Percentiles rank a stretch among this genome's conserved stretches.
phyloP scores from a whole-genome alignment of 306 rosid genomes.

The Arachis hypogaea region DNA sequence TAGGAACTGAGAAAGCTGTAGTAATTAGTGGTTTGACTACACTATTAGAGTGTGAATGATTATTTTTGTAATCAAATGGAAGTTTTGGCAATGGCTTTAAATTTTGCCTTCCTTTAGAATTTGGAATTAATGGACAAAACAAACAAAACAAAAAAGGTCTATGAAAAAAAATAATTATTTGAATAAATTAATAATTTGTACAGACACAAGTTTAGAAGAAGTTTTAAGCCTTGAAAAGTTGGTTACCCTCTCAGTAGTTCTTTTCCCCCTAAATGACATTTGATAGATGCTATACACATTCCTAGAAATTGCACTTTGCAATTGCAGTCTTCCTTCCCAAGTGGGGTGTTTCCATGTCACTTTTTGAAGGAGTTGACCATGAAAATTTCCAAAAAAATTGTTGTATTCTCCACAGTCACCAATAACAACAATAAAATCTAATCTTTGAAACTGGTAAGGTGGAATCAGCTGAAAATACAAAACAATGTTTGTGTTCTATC shows the following conservation, averaged over 20 bases:
- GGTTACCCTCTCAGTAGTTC: background rate
- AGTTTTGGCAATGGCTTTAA: background rate
- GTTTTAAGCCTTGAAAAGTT: background rate
- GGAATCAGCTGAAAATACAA: background rate
- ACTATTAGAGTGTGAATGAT: constrained; percentile 21
- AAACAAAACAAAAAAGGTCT: background rate
- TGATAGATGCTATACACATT: constrained; percentile 19
- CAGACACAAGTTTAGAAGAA: no score
- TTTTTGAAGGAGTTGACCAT: background rate
- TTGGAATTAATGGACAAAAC: background rate
- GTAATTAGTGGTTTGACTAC: constrained; percentile 54
- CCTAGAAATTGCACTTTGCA: constrained; percentile 7
- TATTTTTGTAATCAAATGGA: constrained; percentile 27
- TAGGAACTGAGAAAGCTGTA: constrained; percentile 51
- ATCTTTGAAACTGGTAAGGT: background rate
- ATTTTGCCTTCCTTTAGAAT: background rate
- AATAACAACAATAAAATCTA: constrained; percentile 1
- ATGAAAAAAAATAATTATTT: background rate
- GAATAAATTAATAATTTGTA: background rate
- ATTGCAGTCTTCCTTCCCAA: constrained; percentile 18
- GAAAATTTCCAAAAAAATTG: constrained; percentile 21
- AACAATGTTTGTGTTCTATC: constrained; percentile 16
- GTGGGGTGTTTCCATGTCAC: background rate
- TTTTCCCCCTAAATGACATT: background rate
- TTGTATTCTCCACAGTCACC: constrained; percentile 6